Conservation (phyloP, 768 basidiomycete species). For the Pisolithus orientalis region DNA sequence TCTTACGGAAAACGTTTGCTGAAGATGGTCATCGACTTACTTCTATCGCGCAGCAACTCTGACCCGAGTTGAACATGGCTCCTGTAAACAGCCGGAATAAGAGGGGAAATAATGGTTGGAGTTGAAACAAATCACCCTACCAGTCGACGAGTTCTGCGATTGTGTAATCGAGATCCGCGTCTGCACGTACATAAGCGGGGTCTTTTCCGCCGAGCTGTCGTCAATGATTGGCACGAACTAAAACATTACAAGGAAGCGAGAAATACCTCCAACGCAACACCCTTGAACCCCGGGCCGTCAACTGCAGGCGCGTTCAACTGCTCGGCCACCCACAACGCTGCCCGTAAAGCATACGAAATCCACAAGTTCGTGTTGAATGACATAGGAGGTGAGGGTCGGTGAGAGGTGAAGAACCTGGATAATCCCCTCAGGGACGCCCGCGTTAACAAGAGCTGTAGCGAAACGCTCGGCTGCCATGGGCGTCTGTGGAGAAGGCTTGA, state of each 20-base stretch:
- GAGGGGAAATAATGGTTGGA: not conserved
- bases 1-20: not conserved
- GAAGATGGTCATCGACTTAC: conserved; percentile 29
- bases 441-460: conserved; percentile 55
- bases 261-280: conserved; percentile 75
- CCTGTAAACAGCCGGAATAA: conserved; percentile 35
- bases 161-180: conserved; percentile 81
- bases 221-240: conserved; percentile 3
- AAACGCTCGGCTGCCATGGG: conserved; percentile 85
- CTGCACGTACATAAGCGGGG: conserved; percentile 88
- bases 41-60: conserved; percentile 94
- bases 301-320: conserved; percentile 70
- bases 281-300: conserved; percentile 67
- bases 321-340: conserved; percentile 67
- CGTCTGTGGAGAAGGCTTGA: conserved; percentile 97
- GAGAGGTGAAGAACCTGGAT: conserved; percentile 75
- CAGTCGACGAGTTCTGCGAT: conserved; percentile 87
- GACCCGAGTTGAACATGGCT: conserved; percentile 95
- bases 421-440: conserved; percentile 72
- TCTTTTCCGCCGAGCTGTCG: conserved; percentile 91
- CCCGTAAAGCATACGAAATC: conserved; percentile 92
- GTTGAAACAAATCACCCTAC: conserved; percentile 33
- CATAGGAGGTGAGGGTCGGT: conserved; percentile 50
- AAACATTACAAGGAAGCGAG: not conserved
- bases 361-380: conserved; percentile 58